These are phyloP conservation scores for Geranium incanum DNA, from an alignment of 441 rosid genomes.

Conservation along the genomic window DNA sequence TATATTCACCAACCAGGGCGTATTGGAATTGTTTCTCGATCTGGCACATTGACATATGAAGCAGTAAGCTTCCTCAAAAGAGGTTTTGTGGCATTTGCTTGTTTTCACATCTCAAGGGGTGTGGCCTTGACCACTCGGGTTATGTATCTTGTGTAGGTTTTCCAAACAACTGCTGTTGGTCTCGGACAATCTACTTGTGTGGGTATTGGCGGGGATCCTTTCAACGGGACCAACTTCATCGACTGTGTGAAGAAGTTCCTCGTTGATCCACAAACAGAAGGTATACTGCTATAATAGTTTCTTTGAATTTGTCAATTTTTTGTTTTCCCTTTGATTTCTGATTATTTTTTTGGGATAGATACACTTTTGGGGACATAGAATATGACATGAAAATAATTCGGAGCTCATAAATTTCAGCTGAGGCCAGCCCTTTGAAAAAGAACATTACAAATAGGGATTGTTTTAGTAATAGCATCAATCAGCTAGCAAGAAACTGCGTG, in stretches of 20 bases:
- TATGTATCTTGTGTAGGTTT: constrained; percentile 40
- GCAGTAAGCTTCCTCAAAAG: constrained; percentile 46
- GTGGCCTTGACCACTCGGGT: background rate
- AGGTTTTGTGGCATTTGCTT: background rate
- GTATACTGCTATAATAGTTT: constrained; percentile 23
- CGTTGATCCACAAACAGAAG: constrained; percentile 84
- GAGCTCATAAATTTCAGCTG: background rate
- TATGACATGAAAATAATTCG: background rate
- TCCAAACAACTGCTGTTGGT: constrained; percentile 85
- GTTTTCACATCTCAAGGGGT: background rate
- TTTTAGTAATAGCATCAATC: background rate
- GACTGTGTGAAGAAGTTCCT: constrained; percentile 69
- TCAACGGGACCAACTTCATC: constrained; percentile 84
- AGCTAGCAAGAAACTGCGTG: background rate
- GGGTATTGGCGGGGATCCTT: constrained; percentile 95
- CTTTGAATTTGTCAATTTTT: constrained; percentile 7
- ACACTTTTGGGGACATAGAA: background rate
- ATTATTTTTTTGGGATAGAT: background rate
- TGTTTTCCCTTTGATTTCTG: background rate
- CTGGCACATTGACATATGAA: constrained; percentile 91
- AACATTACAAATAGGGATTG: background rate
- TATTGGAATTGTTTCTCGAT: constrained; percentile 81
- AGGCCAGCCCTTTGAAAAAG: background rate
- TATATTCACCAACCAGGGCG: constrained; percentile 90
- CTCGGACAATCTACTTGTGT: constrained; percentile 87